Base-by-base conservation (phyloP, 2,329 filamentous ascomycete genomes). In the Pseudogymnoascus sp. region DNA sequence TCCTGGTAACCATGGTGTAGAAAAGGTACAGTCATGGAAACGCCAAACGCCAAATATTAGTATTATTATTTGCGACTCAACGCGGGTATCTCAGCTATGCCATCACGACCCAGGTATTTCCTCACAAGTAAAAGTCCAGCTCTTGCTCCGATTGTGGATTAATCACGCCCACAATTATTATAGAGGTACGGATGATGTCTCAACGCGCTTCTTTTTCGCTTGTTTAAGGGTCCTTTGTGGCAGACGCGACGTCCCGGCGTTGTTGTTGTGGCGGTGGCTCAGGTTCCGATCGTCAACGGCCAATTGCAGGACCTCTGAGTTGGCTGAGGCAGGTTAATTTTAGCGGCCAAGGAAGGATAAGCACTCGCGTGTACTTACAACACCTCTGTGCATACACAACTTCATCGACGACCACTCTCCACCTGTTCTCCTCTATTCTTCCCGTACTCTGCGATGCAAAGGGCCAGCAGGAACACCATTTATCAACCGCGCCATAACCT, bases 1-100 rank as follows among this genome's bases (percentile, higher is more conserved):
- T 71, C 67, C 78, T 72, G 62, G 77, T 72, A 17, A 70, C 70
- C 76, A 79, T 79, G 17, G n/a, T 66, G 42, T 41, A 31, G 12
- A 41, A 21, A 59, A 27, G 36, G 58, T 8, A 33, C 39, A 29
- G 15, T 36, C 27, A 31, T 25, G 7, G 5, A 48, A 3, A 17
- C n/a, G 29, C 59, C 38, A 31, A 17, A 15, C n/a, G 29, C 59
- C 38, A 31, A 17, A 15, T 41, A 41, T 44, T n/a, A 27, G n/a
- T 39, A 9, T 39, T 17, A 15, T 17, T 3, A 25, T 33, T 10
- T 17, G 29, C n/a, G n/a, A 12, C 48, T 21, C 48, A 55, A 35
- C 48, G 10, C 15, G 35, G 10, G 48, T 21, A 55, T 55, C 48
- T 9, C 15, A 21, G 48, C 29, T 33, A 33, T 55, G 29, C 27